These are phyloP conservation scores for Debaryomyces subglobosus DNA, from an alignment of 1,139 yeast genomes.

Conservation along the genomic window DNA sequence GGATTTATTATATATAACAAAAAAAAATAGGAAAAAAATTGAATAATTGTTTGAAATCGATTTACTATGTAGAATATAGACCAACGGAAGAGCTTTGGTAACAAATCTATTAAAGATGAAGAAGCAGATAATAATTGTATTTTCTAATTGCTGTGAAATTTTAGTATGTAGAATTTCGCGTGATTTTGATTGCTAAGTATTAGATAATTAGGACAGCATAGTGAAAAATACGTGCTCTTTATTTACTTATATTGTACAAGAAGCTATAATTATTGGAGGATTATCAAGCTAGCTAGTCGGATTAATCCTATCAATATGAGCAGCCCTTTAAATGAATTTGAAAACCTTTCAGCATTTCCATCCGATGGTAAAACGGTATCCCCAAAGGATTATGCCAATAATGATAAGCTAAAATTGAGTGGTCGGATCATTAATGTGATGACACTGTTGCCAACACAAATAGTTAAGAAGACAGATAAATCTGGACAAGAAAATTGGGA, in stretches of 20 bases:
- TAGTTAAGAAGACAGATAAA: constrained; percentile 40
- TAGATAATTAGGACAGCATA: constrained; percentile 1
- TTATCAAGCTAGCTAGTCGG: neutral
- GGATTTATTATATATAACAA: constrained; percentile 32
- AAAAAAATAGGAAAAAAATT: constrained; percentile 28
- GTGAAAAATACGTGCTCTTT: neutral
- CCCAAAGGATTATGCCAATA: constrained; percentile 33
- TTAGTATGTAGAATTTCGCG: constrained; percentile 1
- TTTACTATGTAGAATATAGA: neutral
- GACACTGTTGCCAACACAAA: constrained; percentile 69
- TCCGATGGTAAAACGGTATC: constrained; percentile 29
- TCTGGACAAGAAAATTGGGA: constrained; percentile 46
- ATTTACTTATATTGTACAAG: neutral
- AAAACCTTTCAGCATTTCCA: constrained; percentile 16
- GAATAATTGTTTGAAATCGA: constrained; percentile 10
- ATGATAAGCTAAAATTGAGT: constrained; percentile 40
- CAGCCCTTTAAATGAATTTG: constrained; percentile 9
- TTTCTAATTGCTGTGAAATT: constrained; percentile 1
- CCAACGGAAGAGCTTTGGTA: neutral
- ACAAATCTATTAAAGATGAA: neutral
- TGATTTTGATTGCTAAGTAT: constrained; percentile 1
- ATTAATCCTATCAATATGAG: constrained; percentile 6
- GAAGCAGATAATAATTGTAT: neutral
- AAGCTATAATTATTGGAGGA: neutral
- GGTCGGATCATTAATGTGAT: constrained; percentile 73